These are phyloP conservation scores for Leccinum pellstonianum DNA, from an alignment of 768 basidiomycete species.

Conservation along the genomic window DNA sequence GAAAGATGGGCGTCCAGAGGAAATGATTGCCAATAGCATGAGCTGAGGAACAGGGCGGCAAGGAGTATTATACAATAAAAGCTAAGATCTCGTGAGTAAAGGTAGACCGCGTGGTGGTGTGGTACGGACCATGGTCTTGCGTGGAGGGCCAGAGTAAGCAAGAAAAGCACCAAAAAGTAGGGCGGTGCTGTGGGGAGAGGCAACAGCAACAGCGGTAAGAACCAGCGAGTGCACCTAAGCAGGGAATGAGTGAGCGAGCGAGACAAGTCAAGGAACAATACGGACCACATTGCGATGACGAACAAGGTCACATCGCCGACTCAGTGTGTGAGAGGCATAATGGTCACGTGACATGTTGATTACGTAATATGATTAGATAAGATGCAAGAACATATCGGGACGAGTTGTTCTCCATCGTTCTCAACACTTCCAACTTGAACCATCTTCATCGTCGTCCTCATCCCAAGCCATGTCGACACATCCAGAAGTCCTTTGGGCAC, in stretches of 20 bases:
- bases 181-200: constrained; percentile 80
- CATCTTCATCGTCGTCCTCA: constrained; percentile 2
- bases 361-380: constrained; percentile 15
- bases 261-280: constrained; percentile 15
- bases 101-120: neutral
- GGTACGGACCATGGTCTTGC: constrained; percentile 76
- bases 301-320: neutral
- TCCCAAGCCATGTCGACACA: constrained; percentile 45
- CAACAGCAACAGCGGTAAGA: constrained; percentile 70
- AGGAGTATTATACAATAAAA: constrained; percentile 87
- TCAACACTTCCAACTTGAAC: constrained; percentile 25
- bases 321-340: neutral
- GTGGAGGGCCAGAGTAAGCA: constrained; percentile 75
- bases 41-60: constrained; percentile 78
- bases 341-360: constrained; percentile 19
- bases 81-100: constrained; percentile 38
- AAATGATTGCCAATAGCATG: constrained; percentile 89
- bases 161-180: constrained; percentile 73
- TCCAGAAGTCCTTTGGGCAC: constrained; percentile 94
- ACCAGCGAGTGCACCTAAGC: constrained; percentile 85
- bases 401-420: constrained; percentile 33
- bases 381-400: constrained; percentile 16
- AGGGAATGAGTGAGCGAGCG: neutral
- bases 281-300: constrained; percentile 52
- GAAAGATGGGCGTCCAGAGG: constrained; percentile 61